Evolutionary conservation across 106 monocot genomes (phyloP), one percentile per base, ranked within the genome.

Genomic region (Triglochin maritima): DNA sequence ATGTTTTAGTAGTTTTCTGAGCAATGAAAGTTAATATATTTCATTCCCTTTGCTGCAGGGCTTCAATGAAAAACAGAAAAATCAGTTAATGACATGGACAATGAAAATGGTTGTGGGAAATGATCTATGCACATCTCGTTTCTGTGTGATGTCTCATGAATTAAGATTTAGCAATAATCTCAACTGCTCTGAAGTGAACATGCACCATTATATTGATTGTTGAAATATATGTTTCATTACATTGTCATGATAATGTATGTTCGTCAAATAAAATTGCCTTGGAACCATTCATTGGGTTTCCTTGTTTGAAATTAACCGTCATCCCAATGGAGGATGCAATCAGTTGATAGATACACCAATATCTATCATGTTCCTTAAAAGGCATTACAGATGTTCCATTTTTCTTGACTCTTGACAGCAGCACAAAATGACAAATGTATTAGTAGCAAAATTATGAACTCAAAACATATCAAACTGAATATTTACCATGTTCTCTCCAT

Each of bases 21-120:
- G 64, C 15, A 48, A 5, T 12, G 44, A 11, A 66, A 29, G 7
- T 49, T 41, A 44, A n/a, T 50, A 7, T 46, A 49, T 59, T 47
- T n/a, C 50, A 9, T 7, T 50, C 67, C 55, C 5, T 65, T 56
- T 44, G 53, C 5, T 95, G 76, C 81, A 87, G 87, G 71, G 66
- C 59, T 87, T 95, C 64, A 74, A 17, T 73, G 73, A 83, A 49
- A 80, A 83, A 57, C 90, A 95, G 78, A 90, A 87, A 52, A 85
- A 86, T 74, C 65, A 75, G 65, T 47, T 95, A 63, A 69, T 79
- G 69, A 83, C 82, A 65, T 95, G 95, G 95, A 83, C 60, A 47
- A 65, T 89, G 60, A 90, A 71, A 68, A 90, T 90, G 7, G 78
- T 95, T 67, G 60, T 90, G 45, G 90, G 87, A 67, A 95, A 95